phyloP scores from a whole-genome alignment of 148 eudicot genomes.

The Rhododendron kiyosumense region DNA sequence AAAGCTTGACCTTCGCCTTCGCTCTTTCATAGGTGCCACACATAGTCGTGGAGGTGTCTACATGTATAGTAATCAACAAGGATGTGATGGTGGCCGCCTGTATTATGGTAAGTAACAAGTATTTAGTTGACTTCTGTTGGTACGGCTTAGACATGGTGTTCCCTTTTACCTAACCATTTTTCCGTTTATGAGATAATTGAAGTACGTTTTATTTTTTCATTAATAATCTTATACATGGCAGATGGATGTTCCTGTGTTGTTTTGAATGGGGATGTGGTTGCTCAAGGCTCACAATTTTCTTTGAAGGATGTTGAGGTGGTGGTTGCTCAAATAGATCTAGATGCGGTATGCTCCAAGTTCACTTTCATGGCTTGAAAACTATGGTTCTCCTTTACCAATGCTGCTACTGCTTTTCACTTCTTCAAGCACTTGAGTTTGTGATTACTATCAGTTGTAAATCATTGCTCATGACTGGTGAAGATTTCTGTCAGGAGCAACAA shows the following conservation, averaged over 20 bases:
- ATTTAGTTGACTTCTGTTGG: conserved; percentile 2
- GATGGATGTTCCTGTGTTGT: conserved; percentile 94
- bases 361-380: neutral
- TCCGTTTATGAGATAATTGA: neutral
- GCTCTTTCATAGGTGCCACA: conserved; percentile 86
- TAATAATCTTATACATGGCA: conserved; percentile 26
- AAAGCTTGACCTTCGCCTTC: conserved; percentile 86
- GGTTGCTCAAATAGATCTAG: conserved; percentile 89
- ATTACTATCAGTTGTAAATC: neutral
- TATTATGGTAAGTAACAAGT: conserved; percentile 57
- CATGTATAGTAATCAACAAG: conserved; percentile 76
- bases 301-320: conserved; percentile 89
- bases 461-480: neutral
- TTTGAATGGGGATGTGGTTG: conserved; percentile 93
- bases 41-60: conserved; percentile 49
- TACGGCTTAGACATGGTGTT: neutral
- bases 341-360: conserved; percentile 59
- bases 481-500: neutral
- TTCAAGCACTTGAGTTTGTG: neutral
- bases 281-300: conserved; percentile 98
- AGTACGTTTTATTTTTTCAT: neutral
- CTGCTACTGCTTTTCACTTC: neutral
- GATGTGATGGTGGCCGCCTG: conserved; percentile 94
- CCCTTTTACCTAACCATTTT: neutral
- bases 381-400: neutral